phyloP scores from a whole-genome alignment of 139 green algal genomes.

The Diplosphaera chodatii region DNA sequence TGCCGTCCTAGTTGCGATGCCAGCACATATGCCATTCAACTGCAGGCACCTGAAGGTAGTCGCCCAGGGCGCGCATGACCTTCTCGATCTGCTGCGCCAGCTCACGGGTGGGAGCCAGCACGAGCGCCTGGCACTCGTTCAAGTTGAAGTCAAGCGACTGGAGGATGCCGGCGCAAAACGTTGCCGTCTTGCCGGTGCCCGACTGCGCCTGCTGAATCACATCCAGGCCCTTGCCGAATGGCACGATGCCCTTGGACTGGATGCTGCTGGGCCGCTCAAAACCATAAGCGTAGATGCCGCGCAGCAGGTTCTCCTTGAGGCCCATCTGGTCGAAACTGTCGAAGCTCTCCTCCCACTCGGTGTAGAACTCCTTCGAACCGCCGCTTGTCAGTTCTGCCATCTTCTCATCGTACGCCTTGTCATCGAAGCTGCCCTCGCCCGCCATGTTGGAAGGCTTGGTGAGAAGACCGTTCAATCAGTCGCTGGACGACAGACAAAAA shows the following conservation, averaged over 20 bases:
- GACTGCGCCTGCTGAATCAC: slow-evolving; percentile 99
- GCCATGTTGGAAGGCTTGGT: slow-evolving; percentile 42
- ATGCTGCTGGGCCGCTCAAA: slow-evolving; percentile 99
- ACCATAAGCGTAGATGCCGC: slow-evolving; percentile 99
- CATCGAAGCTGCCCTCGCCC: slow-evolving; percentile 56
- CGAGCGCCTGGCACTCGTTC: slow-evolving; percentile 94
- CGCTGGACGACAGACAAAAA: too few relatives aligned
- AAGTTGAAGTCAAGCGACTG: slow-evolving; percentile 95
- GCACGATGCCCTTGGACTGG: slow-evolving; percentile 99
- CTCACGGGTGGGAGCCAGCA: slow-evolving; percentile 97
- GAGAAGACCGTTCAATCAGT: too few relatives aligned
- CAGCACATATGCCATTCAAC: too few relatives aligned
- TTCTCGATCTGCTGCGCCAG: slow-evolving; percentile 99
- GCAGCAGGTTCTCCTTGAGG: slow-evolving; percentile 97
- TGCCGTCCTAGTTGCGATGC: too few relatives aligned
- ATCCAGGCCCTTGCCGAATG: slow-evolving; percentile 94
- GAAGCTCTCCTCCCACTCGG: slow-evolving; percentile 94
- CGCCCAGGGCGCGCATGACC: slow-evolving; percentile 95
- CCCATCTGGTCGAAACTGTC: slow-evolving; percentile 98
- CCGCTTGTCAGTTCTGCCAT: slow-evolving; percentile 69
- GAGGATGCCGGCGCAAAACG: slow-evolving; percentile 97
- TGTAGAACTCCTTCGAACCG: slow-evolving; percentile 79
- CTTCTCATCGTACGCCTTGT: slow-evolving; percentile 72
- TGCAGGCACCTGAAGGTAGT: slow-evolving; percentile 80
- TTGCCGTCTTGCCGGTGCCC: slow-evolving; percentile 99